A percentile compares a stretch with the other conserved stretches of the same genome.
phyloP scores from a whole-genome alignment of 73 alveolate species.

The Paramecium sexaurelia region DNA sequence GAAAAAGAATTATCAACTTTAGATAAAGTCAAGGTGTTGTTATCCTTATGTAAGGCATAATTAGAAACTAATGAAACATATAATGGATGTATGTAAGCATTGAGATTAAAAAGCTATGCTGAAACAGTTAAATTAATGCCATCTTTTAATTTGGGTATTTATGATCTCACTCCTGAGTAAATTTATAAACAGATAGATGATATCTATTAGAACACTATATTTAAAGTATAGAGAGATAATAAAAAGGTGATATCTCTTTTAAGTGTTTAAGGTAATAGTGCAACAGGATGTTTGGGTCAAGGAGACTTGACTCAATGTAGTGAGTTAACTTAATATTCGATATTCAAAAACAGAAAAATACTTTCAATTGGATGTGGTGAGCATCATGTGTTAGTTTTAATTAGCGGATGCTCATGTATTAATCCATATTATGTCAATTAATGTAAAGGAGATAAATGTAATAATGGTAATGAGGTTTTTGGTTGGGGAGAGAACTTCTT shows the following conservation, averaged over 20 bases:
- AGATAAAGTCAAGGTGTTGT: not conserved
- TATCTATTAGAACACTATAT: not conserved
- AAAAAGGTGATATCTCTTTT: not conserved
- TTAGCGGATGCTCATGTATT: constrained; percentile 49
- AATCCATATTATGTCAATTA: constrained; percentile 5
- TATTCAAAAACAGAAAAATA: constrained; percentile 11
- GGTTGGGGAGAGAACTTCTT: constrained; percentile 60
- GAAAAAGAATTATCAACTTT: not conserved
- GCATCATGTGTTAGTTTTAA: constrained; percentile 33
- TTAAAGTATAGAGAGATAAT: constrained; percentile 15
- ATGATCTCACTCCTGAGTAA: constrained; percentile 41
- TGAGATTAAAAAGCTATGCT: constrained; percentile 20
- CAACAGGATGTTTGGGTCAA: constrained; percentile 44
- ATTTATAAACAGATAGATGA: constrained; percentile 43
- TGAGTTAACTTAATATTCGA: not conserved
- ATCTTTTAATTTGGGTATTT: not conserved
- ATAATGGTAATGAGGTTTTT: constrained; percentile 44
- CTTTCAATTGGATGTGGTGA: constrained; percentile 36
- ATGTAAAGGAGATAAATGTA: not conserved
- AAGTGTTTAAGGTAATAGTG: constrained; percentile 16
- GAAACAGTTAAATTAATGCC: constrained; percentile 44
- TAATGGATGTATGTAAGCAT: constrained; percentile 44
- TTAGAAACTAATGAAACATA: not conserved
- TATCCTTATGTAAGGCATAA: not conserved
- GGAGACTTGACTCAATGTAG: constrained; percentile 3